These are phyloP conservation scores for Kluyveromyces dobzhanskii DNA, from an alignment of 805 yeast genomes.

Conservation along the genomic window DNA sequence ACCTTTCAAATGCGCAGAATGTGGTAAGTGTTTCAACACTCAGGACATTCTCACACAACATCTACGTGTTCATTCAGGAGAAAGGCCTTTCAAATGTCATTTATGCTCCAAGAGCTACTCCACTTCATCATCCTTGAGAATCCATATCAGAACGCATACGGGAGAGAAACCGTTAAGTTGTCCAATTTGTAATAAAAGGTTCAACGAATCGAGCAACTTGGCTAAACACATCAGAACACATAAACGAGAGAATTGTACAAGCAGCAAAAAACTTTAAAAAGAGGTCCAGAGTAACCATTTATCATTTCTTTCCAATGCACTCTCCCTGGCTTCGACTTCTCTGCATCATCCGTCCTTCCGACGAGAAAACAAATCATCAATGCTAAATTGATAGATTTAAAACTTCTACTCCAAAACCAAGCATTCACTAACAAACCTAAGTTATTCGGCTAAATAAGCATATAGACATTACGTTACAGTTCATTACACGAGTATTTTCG, in stretches of 20 bases:
- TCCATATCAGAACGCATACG: conserved; percentile 79
- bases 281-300: not conserved
- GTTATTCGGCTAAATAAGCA: too few species aligned
- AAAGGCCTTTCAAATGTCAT: conserved; percentile 71
- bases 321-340: not conserved
- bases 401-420: too few species aligned
- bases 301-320: too few species aligned
- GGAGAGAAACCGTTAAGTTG: conserved; percentile 85
- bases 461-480: too few species aligned
- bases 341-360: too few species aligned
- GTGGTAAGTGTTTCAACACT: conserved; percentile 68
- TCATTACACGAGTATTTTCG: too few species aligned
- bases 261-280: not conserved
- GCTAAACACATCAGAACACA: conserved; percentile 85
- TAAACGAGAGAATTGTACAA: conserved; percentile 28
- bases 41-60: conserved; percentile 76
- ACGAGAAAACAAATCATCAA: too few species aligned
- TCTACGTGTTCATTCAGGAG: conserved; percentile 78
- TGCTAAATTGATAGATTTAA: too few species aligned
- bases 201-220: conserved; percentile 83
- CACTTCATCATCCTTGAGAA: conserved; percentile 71
- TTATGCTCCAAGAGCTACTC: conserved; percentile 73
- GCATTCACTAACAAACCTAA: too few species aligned
- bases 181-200: conserved; percentile 73
- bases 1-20: conserved; percentile 65